These are phyloP conservation scores for Pseudonitzschia multiseries DNA, from an alignment of 108 stramenopile species.

Conservation along the genomic window DNA sequence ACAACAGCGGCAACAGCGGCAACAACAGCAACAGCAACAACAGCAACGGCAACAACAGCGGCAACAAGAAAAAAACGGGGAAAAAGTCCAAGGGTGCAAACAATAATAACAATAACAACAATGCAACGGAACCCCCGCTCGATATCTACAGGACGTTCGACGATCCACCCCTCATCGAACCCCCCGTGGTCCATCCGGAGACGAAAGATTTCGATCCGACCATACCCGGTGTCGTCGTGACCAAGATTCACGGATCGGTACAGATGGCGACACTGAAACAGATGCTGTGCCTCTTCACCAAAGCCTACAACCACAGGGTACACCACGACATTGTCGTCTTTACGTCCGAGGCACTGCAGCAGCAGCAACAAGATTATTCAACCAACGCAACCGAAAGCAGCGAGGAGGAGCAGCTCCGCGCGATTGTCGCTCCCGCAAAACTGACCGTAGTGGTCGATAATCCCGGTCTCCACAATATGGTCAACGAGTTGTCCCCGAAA, in stretches of 20 bases:
- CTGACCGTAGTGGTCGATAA: conserved; percentile 44
- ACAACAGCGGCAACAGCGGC: too few relatives aligned
- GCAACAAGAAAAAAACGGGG: too few relatives aligned
- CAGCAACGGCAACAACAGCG: too few relatives aligned
- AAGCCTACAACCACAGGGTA: conserved; percentile 43
- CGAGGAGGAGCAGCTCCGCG: conserved; percentile 14
- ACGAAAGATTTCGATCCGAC: conserved; percentile 2
- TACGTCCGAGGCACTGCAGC: conserved; percentile 24
- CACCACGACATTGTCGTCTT: conserved; percentile 51
- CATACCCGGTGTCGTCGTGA: conserved; percentile 36
- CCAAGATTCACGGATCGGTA: conserved; percentile 44
- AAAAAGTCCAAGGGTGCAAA: too few relatives aligned
- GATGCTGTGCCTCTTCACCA: conserved; percentile 41
- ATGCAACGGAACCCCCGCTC: not conserved
- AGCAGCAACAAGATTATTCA: too few relatives aligned
- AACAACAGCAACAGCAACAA: too few relatives aligned
- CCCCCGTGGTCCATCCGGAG: conserved; percentile 3
- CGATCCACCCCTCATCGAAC: not conserved
- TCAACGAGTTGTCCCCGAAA: conserved; percentile 17
- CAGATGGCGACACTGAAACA: conserved; percentile 19
- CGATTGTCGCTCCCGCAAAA: conserved; percentile 38
- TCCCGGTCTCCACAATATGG: conserved; percentile 33
- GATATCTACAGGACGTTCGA: conserved; percentile 3
- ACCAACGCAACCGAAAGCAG: too few relatives aligned
- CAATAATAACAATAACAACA: not conserved